A percentile compares a stretch with the other conserved stretches of the same genome.
Evolutionary conservation across 2,329 filamentous ascomycete genomes (phyloP).

Genomic region (Chrysosporium queenslandicum): DNA sequence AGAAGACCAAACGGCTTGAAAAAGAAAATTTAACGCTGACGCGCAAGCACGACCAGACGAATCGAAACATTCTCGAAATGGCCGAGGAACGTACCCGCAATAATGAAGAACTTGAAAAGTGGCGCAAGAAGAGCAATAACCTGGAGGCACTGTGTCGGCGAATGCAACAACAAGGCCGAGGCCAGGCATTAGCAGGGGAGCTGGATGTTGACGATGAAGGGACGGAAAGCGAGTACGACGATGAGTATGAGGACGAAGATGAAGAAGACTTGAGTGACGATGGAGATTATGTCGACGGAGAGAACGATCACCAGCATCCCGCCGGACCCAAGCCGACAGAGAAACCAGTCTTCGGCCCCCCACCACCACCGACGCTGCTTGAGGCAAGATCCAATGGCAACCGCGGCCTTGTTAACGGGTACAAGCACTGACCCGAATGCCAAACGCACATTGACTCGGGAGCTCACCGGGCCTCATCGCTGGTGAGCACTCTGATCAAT

Average conservation of each 20-base stretch:
- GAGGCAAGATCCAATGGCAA: constrained; percentile 40
- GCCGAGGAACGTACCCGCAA: constrained; percentile 77
- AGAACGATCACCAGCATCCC: constrained; percentile 47
- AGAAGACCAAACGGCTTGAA: constrained; percentile 93
- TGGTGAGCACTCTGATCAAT: background rate
- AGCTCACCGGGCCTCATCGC: background rate
- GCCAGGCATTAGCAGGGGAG: constrained; percentile 54
- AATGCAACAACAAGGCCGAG: constrained; percentile 90
- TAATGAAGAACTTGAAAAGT: constrained; percentile 65
- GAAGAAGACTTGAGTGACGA: constrained; percentile 53
- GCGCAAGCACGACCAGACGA: constrained; percentile 85
- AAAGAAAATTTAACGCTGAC: constrained; percentile 90
- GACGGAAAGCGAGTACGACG: constrained; percentile 44
- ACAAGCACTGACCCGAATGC: constrained; percentile 22
- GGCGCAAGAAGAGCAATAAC: constrained; percentile 78
- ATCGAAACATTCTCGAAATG: constrained; percentile 93
- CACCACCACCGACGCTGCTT: constrained; percentile 43
- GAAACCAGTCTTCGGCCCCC: constrained; percentile 40
- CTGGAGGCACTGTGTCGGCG: constrained; percentile 89
- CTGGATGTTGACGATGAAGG: constrained; percentile 44
- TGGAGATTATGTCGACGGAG: constrained; percentile 53
- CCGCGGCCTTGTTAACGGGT: constrained; percentile 36
- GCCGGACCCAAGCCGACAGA: constrained; percentile 24
- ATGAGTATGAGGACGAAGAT: constrained; percentile 50
- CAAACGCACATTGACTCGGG: background rate